Base-by-base conservation (phyloP, 2,329 filamentous ascomycete species). In the Cytospora leucostoma region DNA sequence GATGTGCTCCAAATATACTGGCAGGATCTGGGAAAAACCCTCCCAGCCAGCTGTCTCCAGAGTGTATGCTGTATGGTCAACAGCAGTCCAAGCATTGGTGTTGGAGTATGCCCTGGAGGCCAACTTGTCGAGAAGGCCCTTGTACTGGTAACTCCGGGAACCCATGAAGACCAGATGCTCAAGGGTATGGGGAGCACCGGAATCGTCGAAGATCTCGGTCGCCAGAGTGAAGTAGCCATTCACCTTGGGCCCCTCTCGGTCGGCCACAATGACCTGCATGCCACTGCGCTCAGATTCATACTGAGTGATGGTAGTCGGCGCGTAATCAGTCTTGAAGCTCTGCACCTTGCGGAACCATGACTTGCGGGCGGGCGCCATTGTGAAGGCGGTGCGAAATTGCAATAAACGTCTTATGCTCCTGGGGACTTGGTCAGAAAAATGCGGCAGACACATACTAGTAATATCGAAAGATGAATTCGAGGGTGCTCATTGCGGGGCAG, bases 141-240 rank as follows among this genome's bases (percentile, higher is more conserved):
- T 98, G 80, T 96, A 98, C 65, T 86, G 89, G 75, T 97, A 98
- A 73, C 84, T 96, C 74, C 91, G 93, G 32, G 95, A 98, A 34
- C 95, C 95, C 89, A 93, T 93, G 73, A 93, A 94, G 67, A 91
- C 82, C 15, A 94, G 78, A 74, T 93, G 90, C 76, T 94, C 90
- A n/a, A 94, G 81, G 0, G 91, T 93, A 72, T 94, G 91, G 6
- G 91, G 95, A 15, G 95, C 91, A 49, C 95, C 95, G 12, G 94
- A 98, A 75, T 99, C 93, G 78, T 99, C 95, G 71, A 96, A 90
- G 70, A 99, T 98, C 77, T 99, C 95, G 3, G 95, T 99, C 38
- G 95, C 95, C 59, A 99, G 84, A 38, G 93, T 90, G 76, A 99
- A 99, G 77, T 96, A 97, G 38, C 95, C 95, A 69, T 91, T 90